Evolutionary conservation across 768 basidiomycete genomes (phyloP).

Genomic region (Tulasnella sp.): DNA sequence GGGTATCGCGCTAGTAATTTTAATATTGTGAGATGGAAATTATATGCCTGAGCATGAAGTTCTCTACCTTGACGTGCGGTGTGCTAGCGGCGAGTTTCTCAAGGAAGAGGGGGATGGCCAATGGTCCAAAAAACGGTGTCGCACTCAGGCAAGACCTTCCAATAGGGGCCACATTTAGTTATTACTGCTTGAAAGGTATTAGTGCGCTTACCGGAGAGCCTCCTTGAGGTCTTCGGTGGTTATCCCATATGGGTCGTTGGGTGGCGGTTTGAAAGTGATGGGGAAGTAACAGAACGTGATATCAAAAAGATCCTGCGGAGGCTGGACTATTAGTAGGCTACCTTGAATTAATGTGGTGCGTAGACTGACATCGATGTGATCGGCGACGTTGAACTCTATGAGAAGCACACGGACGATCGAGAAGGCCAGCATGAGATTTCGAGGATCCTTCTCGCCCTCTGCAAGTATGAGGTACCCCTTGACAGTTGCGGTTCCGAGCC

Average conservation of each 20-base stretch:
- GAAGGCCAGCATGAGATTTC: slow-evolving; percentile 85
- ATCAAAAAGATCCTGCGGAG: slow-evolving; percentile 80
- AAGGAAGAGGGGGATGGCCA: slow-evolving; percentile 79
- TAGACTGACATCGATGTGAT: slow-evolving; percentile 62
- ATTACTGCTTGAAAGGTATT: neutral
- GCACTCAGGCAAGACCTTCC: slow-evolving; percentile 60
- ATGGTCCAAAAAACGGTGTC: slow-evolving; percentile 67
- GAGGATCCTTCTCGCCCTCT: slow-evolving; percentile 94
- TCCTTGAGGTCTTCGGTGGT: slow-evolving; percentile 73
- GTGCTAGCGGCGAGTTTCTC: slow-evolving; percentile 81
- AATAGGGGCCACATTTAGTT: neutral
- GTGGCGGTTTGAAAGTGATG: slow-evolving; percentile 89
- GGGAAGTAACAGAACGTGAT: slow-evolving; percentile 98
- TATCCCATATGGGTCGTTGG: slow-evolving; percentile 89
- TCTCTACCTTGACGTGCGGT: slow-evolving; percentile 60
- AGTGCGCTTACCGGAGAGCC: slow-evolving; percentile 46
- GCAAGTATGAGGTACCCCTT: slow-evolving; percentile 66
- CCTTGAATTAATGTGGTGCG: neutral
- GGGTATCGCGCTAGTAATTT: slow-evolving; percentile 61
- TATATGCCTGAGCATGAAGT: neutral
- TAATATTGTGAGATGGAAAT: neutral
- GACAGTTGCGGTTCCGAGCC: slow-evolving; percentile 62
- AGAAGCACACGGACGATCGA: slow-evolving; percentile 76
- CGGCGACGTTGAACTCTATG: slow-evolving; percentile 74
- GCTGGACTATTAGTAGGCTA: neutral